Base-by-base conservation (phyloP, 2,329 filamentous ascomycete genomes). In the Corinectria fuckeliana region DNA sequence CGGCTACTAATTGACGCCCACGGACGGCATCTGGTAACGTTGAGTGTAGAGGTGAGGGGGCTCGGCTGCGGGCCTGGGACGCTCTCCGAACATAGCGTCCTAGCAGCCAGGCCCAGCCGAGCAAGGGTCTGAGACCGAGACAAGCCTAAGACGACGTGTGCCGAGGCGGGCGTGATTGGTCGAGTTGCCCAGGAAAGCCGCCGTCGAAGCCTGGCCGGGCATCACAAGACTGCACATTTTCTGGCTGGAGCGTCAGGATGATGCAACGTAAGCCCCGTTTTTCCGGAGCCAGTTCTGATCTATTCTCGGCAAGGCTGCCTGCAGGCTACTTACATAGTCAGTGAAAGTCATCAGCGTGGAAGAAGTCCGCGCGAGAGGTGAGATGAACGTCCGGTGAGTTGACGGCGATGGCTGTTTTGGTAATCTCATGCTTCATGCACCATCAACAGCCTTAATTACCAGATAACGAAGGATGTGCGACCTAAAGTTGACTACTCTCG, bases 191-290 rank as follows among this genome's bases (percentile, higher is more conserved):
- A 61, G 64, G 47, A 44, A 18, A 23, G 25, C 14, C 34, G 39
- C 20, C 34, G 25, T 36, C n/a, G 36, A 32, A 57, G 45, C 55
- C 67, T 36, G 58, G 62, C 58, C 50, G 61, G 61, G 60, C 63
- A 63, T 70, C 68, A 70, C 68, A 69, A 70, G 68, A 70, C 66
- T 56, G 30, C 41, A 47, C 51, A 44, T 44, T n/a, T n/a, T 44
- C 49, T 45, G 49, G 55, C 45, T 53, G 48, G 41, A 67, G 57
- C 66, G 70, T 70, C 68, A 70, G 58, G 42, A 63, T 70, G 68
- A 70, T 70, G 68, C 66, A 70, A 70, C 69, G 49, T 45, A 44
- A 47, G 45, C 54, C 60, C 65, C 50, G 47, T 60, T 66, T 69
- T 70, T 61, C 62, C 66, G 66, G 66, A 67, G 64, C n/a, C 61